phyloP scores from a whole-genome alignment of 257 asterid species.

The Henckelia pumila region DNA sequence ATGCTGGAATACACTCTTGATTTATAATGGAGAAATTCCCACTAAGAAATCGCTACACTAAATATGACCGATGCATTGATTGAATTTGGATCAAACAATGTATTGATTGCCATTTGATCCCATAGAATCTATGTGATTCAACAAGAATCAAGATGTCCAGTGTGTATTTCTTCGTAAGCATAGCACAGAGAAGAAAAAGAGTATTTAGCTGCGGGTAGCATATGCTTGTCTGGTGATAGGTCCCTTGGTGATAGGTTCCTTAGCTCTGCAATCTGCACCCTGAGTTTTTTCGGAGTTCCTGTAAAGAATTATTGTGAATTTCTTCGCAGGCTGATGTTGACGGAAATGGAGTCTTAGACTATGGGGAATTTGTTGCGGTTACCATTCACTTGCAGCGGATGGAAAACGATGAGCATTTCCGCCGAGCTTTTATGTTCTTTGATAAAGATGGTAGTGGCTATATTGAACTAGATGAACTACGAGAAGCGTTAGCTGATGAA shows the following conservation, averaged over 20 bases:
- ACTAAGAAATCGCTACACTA: too few species aligned
- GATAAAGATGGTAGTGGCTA: slow-evolving; percentile 51
- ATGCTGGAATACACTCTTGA: neutral
- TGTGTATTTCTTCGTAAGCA: neutral
- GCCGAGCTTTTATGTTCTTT: slow-evolving; percentile 47
- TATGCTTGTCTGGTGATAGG: neutral
- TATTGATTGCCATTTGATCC: neutral
- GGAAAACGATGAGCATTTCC: slow-evolving; percentile 55
- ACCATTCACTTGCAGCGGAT: slow-evolving; percentile 52
- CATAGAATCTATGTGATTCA: neutral
- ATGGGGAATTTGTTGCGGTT: slow-evolving; percentile 60
- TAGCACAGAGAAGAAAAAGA: neutral
- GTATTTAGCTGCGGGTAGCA: neutral
- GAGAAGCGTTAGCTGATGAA: slow-evolving; percentile 47
- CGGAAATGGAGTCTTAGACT: slow-evolving; percentile 51
- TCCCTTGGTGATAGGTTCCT: too few species aligned
- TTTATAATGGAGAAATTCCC: neutral
- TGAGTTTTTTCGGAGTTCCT: neutral
- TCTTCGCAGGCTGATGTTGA: slow-evolving; percentile 52
- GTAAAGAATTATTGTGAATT: neutral
- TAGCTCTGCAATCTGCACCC: neutral
- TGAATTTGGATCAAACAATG: neutral
- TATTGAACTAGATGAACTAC: slow-evolving; percentile 49
- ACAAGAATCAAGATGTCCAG: neutral
- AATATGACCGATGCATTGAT: neutral